A percentile compares a stretch with the other conserved stretches of the same genome.
phyloP scores from a whole-genome alignment of 2,329 filamentous ascomycete species.

The Claviceps humidiphila region DNA sequence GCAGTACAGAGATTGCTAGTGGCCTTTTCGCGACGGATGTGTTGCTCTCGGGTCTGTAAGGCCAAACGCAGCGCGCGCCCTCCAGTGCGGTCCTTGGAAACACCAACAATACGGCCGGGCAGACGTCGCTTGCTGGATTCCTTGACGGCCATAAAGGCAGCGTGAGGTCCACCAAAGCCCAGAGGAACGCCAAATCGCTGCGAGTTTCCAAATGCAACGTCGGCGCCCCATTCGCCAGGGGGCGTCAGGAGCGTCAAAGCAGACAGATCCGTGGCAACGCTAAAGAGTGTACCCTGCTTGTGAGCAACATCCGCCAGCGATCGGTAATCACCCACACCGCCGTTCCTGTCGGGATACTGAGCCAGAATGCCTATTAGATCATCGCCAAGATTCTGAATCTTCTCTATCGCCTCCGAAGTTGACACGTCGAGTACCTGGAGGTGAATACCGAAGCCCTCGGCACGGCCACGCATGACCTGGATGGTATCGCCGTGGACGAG shows the following conservation, averaged over 20 bases:
- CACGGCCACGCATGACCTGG: constrained; percentile 69
- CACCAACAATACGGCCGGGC: constrained; percentile 75
- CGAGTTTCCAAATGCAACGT: constrained; percentile 86
- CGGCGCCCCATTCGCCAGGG: constrained; percentile 86
- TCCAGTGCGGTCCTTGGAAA: constrained; percentile 82
- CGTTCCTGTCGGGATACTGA: constrained; percentile 89
- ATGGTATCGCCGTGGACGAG: constrained; percentile 77
- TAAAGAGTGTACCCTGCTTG: constrained; percentile 63
- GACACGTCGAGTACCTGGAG: constrained; percentile 62
- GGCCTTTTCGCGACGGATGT: constrained; percentile 90
- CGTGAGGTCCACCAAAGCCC: constrained; percentile 88
- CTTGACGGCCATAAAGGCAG: constrained; percentile 85
- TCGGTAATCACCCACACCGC: constrained; percentile 64
- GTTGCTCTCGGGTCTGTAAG: constrained; percentile 87
- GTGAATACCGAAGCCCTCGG: constrained; percentile 80
- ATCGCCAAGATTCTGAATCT: constrained; percentile 61
- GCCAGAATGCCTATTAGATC: constrained; percentile 80
- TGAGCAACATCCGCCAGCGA: constrained; percentile 65
- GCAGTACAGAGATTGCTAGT: constrained; percentile 97
- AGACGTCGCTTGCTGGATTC: constrained; percentile 93
- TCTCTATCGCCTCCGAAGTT: constrained; percentile 43
- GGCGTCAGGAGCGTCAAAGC: constrained; percentile 78
- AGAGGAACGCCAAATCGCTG: constrained; percentile 87
- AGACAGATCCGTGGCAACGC: constrained; percentile 78
- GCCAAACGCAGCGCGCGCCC: constrained; percentile 71